Evolutionary conservation across 2,329 filamentous ascomycete species (phyloP).

Genomic region (Ophiocordyceps camponoti-floridani): DNA sequence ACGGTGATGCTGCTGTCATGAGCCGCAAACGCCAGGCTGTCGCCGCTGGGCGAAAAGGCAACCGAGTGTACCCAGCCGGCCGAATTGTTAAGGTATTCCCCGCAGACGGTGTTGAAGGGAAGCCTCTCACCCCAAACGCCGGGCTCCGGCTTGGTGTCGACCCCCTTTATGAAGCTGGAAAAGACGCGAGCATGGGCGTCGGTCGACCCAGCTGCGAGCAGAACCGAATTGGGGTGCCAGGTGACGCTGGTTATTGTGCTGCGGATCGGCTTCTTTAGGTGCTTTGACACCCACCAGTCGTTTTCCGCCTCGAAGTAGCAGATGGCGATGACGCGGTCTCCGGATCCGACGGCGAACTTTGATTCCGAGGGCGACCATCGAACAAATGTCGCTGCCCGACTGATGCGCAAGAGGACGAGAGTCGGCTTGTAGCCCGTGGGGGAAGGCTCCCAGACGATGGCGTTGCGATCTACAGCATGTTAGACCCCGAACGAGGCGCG

Average conservation of each 20-base stretch:
- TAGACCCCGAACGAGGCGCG: constrained; percentile 1
- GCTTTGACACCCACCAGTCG: constrained; percentile 99
- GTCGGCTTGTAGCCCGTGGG: constrained; percentile 89
- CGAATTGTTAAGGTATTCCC: constrained; percentile 88
- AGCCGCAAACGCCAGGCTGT: constrained; percentile 83
- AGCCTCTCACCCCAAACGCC: constrained; percentile 87
- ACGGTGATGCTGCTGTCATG: constrained; percentile 96
- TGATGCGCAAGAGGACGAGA: constrained; percentile 89
- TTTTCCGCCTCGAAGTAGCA: constrained; percentile 99
- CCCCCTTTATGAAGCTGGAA: constrained; percentile 89
- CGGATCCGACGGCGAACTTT: constrained; percentile 95
- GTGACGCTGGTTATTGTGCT: constrained; percentile 89
- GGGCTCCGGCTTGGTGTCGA: constrained; percentile 71
- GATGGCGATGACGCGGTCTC: constrained; percentile 84
- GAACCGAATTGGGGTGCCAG: constrained; percentile 95
- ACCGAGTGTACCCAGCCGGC: constrained; percentile 94
- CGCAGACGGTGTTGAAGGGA: constrained; percentile 96
- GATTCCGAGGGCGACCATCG: constrained; percentile 93
- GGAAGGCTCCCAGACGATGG: constrained; percentile 95
- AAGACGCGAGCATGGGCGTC: constrained; percentile 93
- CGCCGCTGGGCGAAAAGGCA: constrained; percentile 78
- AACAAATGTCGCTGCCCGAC: constrained; percentile 88
- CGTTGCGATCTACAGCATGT: constrained; percentile 61
- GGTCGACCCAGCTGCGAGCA: constrained; percentile 88
- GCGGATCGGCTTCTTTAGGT: constrained; percentile 96